phyloP scores from a whole-genome alignment of 2,329 filamentous ascomycete genomes.

The Trematosphaeria pertusa region DNA sequence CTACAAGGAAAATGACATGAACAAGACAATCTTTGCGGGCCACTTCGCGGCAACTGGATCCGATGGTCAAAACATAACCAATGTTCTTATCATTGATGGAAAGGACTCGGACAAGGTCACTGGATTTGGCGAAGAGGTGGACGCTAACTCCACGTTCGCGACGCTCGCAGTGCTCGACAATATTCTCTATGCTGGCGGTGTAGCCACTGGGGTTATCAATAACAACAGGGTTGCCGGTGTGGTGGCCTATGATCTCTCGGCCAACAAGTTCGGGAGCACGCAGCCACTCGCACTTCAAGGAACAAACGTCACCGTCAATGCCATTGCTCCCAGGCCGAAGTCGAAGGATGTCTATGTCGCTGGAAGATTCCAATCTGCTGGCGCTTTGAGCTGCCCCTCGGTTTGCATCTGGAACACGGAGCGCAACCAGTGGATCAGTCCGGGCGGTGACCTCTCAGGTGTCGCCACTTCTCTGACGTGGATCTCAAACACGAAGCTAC shows the following conservation, averaged over 20 bases:
- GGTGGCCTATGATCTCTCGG: conserved; percentile 77
- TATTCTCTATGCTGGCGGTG: conserved; percentile 82
- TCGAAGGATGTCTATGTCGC: conserved; percentile 82
- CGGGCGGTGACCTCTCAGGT: conserved; percentile 75
- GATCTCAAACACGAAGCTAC: conserved; percentile 72
- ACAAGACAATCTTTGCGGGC: conserved; percentile 87
- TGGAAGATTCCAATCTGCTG: conserved; percentile 82
- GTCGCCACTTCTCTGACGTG: conserved; percentile 76
- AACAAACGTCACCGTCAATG: conserved; percentile 72
- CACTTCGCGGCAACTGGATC: conserved; percentile 77
- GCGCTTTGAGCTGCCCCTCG: conserved; percentile 79
- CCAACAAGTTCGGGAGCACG: conserved; percentile 64
- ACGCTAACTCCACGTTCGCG: conserved; percentile 75
- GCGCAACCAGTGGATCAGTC: conserved; percentile 77
- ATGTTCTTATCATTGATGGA: conserved; percentile 82
- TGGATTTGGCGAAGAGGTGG: conserved; percentile 72
- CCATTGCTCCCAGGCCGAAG: conserved; percentile 75
- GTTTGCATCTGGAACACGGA: conserved; percentile 81
- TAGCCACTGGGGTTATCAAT: conserved; percentile 73
- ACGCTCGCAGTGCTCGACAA: conserved; percentile 61
- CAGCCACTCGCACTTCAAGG: conserved; percentile 82
- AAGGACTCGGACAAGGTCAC: conserved; percentile 70
- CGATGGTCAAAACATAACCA: conserved; percentile 76
- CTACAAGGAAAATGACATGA: conserved; percentile 72
- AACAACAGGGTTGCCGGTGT: conserved; percentile 73